Percentiles rank a stretch among this genome's conserved stretches.
These are phyloP conservation scores for Nigrospora osmanthi DNA, from an alignment of 2,329 filamentous ascomycete species.

Conservation along the genomic window DNA sequence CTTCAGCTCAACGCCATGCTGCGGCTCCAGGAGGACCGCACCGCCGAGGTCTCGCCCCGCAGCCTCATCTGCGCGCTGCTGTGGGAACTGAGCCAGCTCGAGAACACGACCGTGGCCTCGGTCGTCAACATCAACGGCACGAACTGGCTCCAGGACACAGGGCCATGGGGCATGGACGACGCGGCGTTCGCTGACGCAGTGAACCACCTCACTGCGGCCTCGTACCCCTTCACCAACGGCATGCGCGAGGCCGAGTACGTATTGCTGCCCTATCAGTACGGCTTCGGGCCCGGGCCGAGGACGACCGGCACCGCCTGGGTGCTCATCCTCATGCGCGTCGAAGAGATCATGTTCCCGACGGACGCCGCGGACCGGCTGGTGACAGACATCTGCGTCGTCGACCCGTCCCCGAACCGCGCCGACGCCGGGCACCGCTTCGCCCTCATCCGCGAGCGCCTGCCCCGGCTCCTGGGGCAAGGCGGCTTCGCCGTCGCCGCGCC, in stretches of 20 bases:
- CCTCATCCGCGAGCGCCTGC: background rate
- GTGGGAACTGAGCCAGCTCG: slow-evolving; percentile 1
- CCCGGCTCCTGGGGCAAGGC: background rate
- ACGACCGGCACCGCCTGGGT: background rate
- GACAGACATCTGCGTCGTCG: slow-evolving; percentile 1
- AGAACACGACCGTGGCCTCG: background rate
- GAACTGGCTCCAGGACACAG: background rate
- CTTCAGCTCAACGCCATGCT: background rate
- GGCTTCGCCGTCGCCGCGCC: background rate
- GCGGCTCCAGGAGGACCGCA: background rate
- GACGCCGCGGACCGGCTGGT: background rate
- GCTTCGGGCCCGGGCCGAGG: background rate
- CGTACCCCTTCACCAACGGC: background rate
- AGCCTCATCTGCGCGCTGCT: slow-evolving; percentile 1
- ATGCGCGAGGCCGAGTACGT: slow-evolving; percentile 4
- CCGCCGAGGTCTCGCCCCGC: background rate
- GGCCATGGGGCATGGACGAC: no score
- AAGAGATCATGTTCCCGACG: background rate
- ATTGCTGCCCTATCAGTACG: slow-evolving; percentile 3
- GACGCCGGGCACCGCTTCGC: no score
- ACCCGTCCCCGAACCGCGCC: background rate
- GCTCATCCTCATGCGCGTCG: background rate
- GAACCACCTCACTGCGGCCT: no score
- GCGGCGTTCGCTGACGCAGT: background rate
- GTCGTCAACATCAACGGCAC: slow-evolving; percentile 1